Percentiles rank a stretch among this genome's conserved stretches.
phyloP scores from a whole-genome alignment of 345 rosid genomes.

The Barbarea vulgaris region DNA sequence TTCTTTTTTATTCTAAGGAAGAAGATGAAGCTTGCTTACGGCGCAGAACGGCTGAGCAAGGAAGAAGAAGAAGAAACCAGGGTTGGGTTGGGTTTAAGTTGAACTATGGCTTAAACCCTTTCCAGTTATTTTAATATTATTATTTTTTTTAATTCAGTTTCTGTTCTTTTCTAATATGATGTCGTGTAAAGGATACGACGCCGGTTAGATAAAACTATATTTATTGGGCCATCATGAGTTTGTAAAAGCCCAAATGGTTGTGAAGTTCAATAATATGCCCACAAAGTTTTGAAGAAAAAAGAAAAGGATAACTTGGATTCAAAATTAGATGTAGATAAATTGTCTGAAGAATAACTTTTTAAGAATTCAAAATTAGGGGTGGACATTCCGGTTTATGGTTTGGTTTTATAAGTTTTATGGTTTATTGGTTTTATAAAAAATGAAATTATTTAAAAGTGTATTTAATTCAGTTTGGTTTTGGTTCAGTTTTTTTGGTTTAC shows the following conservation, averaged over 20 bases:
- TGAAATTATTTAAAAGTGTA: no score
- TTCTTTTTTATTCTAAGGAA: neutral
- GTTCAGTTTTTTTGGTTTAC: no score
- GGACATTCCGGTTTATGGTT: no score
- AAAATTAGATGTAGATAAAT: neutral
- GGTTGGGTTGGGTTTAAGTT: slow-evolving; percentile 1
- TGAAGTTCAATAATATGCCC: neutral
- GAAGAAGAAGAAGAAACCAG: slow-evolving; percentile 3
- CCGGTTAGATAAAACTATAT: neutral
- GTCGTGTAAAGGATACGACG: neutral
- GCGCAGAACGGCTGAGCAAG: neutral
- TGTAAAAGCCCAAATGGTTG: neutral
- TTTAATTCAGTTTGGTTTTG: no score
- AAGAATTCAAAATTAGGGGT: no score
- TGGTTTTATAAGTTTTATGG: no score
- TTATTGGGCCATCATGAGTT: neutral
- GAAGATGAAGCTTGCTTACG: neutral
- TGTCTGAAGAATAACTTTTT: no score
- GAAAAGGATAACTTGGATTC: no score
- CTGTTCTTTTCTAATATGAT: neutral
- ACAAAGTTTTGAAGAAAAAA: neutral
- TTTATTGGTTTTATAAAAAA: no score
- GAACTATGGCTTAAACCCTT: neutral
- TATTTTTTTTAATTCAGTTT: neutral
- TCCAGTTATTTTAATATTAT: neutral